Base-by-base conservation (phyloP, 1,284 basidiomycete genomes). In the Rhodotorula sp. region DNA sequence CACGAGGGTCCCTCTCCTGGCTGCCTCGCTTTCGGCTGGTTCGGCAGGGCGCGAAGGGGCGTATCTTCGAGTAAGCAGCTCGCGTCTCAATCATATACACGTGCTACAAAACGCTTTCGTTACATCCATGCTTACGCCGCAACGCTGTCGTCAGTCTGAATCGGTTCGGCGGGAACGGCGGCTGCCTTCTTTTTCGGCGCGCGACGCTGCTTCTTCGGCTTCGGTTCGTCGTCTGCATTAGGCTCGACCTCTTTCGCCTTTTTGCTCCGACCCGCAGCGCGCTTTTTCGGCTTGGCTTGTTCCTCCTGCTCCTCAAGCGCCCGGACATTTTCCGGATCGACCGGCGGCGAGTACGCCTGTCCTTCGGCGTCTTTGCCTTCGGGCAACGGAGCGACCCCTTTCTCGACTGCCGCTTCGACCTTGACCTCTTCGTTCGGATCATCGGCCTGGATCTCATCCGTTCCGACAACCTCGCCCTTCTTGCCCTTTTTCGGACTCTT, bases 401-500 rank as follows among this genome's bases (percentile, higher is more conserved):
- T 78, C 19, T 79, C 76, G 38, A 79, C 78, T 26, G 78, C 72
- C 49, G 80, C 78, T 38, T 59, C 57, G n/a, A 38, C 21, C 57
- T 59, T 43, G 57, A 23, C 57, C 26, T 26, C 18, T 23, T 38
- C 57, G 5, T 34, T n/a, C 57, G 21, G 14, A 38, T 59, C 54
- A 6, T 31, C 26, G 8, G 26, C 54, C 15, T 28, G 15, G 15
- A 16, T 26, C 26, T 55, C 54, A 14, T 55, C 83, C 28, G 79
- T 80, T 28, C 66, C 70, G 16, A 66, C 70, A 18, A 34, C 70
- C 3, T 73, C 78, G 18, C 64, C 73, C 19, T 64, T 64, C 26
- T 78, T 78, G 16, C 70, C 75, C 28, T 72, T 74, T 14, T 76
- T 78, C n/a, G 49, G 75, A 77, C 76, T 79, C 77, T 72, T 81